phyloP scores from a whole-genome alignment of 2,329 filamentous ascomycete genomes.

The Sclerotinia borealis region DNA sequence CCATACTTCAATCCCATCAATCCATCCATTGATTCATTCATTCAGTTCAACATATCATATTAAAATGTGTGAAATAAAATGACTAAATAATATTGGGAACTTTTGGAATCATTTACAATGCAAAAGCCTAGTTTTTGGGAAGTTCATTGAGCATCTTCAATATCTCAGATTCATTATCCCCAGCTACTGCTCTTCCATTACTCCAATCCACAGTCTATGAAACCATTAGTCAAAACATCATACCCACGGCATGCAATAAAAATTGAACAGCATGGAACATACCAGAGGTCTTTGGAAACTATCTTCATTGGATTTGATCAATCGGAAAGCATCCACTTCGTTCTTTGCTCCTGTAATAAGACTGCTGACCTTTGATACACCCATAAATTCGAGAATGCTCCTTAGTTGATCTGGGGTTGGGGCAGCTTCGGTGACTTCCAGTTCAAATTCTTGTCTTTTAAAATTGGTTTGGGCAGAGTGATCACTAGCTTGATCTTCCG shows the following conservation, averaged over 20 bases:
- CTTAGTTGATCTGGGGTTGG: constrained; percentile 79
- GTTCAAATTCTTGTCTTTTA: constrained; percentile 64
- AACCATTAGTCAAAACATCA: constrained; percentile 24
- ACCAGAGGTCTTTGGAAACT: constrained; percentile 74
- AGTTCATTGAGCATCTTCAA: constrained; percentile 67
- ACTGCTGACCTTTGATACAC: constrained; percentile 51
- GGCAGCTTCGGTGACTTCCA: constrained; percentile 72
- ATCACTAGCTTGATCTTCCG: constrained; percentile 67
- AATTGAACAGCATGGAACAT: constrained; percentile 36
- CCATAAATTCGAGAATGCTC: constrained; percentile 79
- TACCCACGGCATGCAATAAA: background rate
- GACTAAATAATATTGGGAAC: constrained; percentile 8
- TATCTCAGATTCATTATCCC: constrained; percentile 83
- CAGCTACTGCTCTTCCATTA: constrained; percentile 73
- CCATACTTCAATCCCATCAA: background rate
- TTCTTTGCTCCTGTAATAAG: constrained; percentile 70
- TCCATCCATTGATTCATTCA: too few species aligned
- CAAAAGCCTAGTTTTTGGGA: constrained; percentile 30
- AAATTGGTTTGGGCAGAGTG: constrained; percentile 52
- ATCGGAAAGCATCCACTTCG: constrained; percentile 71
- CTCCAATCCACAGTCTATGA: constrained; percentile 78
- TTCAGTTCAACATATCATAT: background rate
- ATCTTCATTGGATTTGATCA: constrained; percentile 62
- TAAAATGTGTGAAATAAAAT: background rate
- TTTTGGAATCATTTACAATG: background rate